Base-by-base conservation (phyloP, 345 rosid genomes). In the Lepidium didymum region DNA sequence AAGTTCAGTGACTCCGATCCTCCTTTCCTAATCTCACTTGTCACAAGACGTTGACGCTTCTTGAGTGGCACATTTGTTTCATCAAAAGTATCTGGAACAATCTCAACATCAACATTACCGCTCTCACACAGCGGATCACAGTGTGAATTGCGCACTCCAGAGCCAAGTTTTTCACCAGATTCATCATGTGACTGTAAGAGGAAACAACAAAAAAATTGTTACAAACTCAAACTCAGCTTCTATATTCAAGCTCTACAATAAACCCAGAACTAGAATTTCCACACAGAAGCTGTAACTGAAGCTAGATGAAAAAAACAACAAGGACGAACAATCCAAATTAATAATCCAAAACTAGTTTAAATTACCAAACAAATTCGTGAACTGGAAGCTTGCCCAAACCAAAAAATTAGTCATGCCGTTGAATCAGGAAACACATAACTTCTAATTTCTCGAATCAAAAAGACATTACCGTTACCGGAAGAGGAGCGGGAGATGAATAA, bases 1-100 rank as follows among this genome's bases (percentile, higher is more conserved):
- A 62, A 43, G 18, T 25, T 44, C 5, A 72, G 13, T 3, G 27
- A 27, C 49, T 71, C 49, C 0, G 54, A 36, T 37, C 6, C 13
- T 50, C 47, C 47, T 19, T 7, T 41, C 44, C 14, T 5, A 45
- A 34, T 43, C 50, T 54, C 58, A 29, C 36, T 46, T 25, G 12
- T 53, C 8, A 21, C 78, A 68, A 8, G 38, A 68, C 65, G 63
- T 7, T 21, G 69, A 46, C 59, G 64, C 45, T 75, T 68, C 64
- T 75, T 68, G 42, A 15, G 44, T 45, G 60, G 74, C 31, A 62
- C 58, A 74, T 29, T 7, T 45, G 53, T 46, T 29, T 55, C 54
- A 27, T 54, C 59, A 16, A 61, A 35, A 60, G 52, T 23, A n/a
- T 27, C 9, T 1, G 69, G 68, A 74, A 67, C 64, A 43, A 27